Base-by-base conservation (phyloP, 208 protist species). In the Crithidia thermophila region DNA sequence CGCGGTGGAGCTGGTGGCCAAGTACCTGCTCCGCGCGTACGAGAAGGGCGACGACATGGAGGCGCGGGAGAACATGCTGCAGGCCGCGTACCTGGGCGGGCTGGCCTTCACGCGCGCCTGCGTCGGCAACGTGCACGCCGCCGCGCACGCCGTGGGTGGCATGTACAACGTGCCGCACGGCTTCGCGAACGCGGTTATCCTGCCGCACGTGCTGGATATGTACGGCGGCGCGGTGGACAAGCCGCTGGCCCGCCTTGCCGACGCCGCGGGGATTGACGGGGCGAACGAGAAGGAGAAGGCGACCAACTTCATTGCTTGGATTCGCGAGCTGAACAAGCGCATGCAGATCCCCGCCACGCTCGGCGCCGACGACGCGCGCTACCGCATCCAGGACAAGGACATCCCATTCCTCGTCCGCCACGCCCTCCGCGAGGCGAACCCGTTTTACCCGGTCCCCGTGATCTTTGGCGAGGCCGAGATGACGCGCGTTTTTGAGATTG, bases 61-160 rank as follows among this genome's bases (percentile, higher is more conserved):
- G 63, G 84, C 91, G 23, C 73, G 91, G 28, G 77, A 78, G 59
- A 72, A 74, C 43, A 95, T 97, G 84, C 78, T 88, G 58, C 63
- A 89, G 42, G 90, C 82, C 16, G 79, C 90, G 13, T 88, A 84
- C 51, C 78, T 95, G 13, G 90, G 81, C 37, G 93, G 93, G 8
- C 67, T 94, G 21, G 91, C 93, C 39, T 97, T 96, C 69, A 85
- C 88, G 20, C 92, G 91, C 30, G 83, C 87, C 0, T 89, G 86
- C 60, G 85, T 97, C n/a, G 93, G 88, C 71, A 81, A 94, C 65
- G 79, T 85, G 36, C 93, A 97, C 68, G 88, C 87, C 10, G 68
- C 85, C 7, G 88, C 93, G 27, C 90, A 97, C 69, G 72, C 79
- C 23, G 69, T 97, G 6, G 90, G 92, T 31, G 72, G 77, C 18